Base-by-base conservation (phyloP, 2,329 filamentous ascomycete genomes). In the Aureobasidium sp. region DNA sequence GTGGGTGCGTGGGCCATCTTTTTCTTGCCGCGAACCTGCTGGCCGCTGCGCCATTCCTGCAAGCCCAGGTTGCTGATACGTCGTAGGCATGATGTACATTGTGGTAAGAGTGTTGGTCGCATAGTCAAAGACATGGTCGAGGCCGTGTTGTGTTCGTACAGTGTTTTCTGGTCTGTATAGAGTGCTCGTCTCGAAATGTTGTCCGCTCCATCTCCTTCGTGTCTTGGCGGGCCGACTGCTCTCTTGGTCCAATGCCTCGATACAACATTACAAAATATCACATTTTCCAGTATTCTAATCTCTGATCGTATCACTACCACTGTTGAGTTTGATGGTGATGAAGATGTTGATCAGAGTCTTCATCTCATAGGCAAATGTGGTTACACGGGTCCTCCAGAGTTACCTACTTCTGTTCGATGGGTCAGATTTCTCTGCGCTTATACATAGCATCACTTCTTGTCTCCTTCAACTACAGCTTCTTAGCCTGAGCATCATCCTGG, bases 11-110 rank as follows among this genome's bases (percentile, higher is more conserved):
- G 70, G 57, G 68, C 68, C 55, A 69, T 59, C 67, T 71, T 74
- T 65, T 74, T 73, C 67, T 75, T 74, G 57, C 71, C 70, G 63
- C 73, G 67, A 63, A 71, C 62, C 53, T 73, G 72, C 63, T 73
- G 71, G 22, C 61, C 62, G 41, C 41, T 59, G 29, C 42, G 61
- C 52, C 57, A 58, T 52, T 62, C 49, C 37, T 62, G 49, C 5
- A 65, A 44, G 9, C 63, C 59, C 14, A 57, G 31, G 34, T 55
- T 49, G 49, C 59, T 48, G 36, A 67, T 41, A 22, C 65, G 64
- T 17, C 56, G 61, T 17, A 61, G 53, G 51, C 65, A 67, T 25
- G 61, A 60, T 14, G 58, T 60, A 59, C 65, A 67, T 42, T 64
- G 60, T 14, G 65, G 65, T 27, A 60, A 5, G 7, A 62, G 49